Evolutionary conservation across 2,329 filamentous ascomycete genomes (phyloP).

Genomic region (Xylaria sp.): DNA sequence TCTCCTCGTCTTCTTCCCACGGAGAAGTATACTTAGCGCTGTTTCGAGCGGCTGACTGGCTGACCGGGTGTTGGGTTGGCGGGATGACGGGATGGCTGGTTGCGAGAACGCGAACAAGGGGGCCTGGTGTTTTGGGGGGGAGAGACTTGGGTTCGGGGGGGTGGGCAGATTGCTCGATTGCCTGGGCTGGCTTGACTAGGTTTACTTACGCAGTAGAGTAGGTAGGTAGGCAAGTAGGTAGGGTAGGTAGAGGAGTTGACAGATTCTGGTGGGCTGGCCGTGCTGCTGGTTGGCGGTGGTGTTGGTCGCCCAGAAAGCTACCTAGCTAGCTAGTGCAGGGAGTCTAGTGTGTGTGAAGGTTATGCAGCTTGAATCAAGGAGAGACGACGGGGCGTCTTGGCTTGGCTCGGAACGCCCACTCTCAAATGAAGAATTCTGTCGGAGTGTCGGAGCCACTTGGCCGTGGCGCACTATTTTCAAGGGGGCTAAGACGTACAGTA

Average conservation of each 20-base stretch:
- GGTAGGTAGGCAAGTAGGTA: too few species aligned
- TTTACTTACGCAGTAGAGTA: too few species aligned
- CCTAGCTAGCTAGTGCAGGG: not conserved
- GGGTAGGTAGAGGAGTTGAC: too few species aligned
- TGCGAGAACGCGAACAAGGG: constrained; percentile 12
- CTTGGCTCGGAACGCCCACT: constrained; percentile 10
- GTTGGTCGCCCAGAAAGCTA: not conserved
- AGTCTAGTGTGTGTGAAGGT: not conserved
- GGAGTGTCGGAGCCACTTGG: constrained; percentile 6
- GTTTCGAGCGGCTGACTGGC: constrained; percentile 9
- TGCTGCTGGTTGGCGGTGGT: not conserved
- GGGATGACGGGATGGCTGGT: constrained; percentile 6
- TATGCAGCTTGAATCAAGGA: not conserved
- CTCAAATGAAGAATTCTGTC: not conserved
- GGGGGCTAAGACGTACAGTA: not conserved
- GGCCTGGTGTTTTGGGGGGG: not conserved
- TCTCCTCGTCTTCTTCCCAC: constrained; percentile 2
- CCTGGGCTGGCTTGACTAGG: constrained; percentile 2
- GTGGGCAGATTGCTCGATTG: constrained; percentile 5
- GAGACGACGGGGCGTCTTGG: not conserved
- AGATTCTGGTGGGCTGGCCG: not conserved
- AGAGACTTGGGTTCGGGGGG: not conserved
- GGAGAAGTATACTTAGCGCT: not conserved
- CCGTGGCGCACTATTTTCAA: constrained; percentile 12
- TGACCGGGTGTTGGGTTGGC: constrained; percentile 6